Evolutionary conservation across 2,329 filamentous ascomycete species (phyloP), one percentile per base, ranked within the genome.

Genomic region (Aureobasidium mangrovei): DNA sequence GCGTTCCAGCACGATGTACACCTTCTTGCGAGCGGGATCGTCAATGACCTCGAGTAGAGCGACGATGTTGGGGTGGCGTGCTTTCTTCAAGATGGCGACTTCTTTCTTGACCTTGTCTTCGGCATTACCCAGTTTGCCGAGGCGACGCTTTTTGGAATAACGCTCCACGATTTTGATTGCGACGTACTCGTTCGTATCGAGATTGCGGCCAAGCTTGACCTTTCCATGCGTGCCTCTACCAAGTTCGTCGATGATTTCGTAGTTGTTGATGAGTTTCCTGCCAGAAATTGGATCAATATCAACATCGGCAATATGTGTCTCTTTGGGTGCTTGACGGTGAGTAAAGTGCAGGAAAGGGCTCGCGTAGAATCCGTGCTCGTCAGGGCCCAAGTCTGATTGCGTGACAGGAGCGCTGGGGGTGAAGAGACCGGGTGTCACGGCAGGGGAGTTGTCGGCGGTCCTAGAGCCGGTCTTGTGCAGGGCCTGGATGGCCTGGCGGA

Each of bases 91-190:
- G 56, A 98, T 97, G 66, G 93, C 93, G 59, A 98, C 95, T 73
- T 98, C 93, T 67, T 87, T 86, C 74, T 95, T 96, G 55, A 88
- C 89, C 74, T 91, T 91, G 69, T 88, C 85, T 64, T 85, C 82
- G 18, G 83, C 80, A 57, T 82, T 81, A n/a, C 79, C 81, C 38
- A 82, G 71, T 63, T 81, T 82, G 52, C 93, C 93, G n/a, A 98
- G 78, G 28, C 91, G 86, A 54, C 91, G 84, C 63, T 88, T 89
- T 73, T 95, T 96, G 51, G 91, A 95, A 67, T 93, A 95, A 36
- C 93, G 84, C 56, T 95, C 89, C 44, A 98, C 95, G 63, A 98
- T 98, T 74, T 98, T 98, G 78, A 98, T 96, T 55, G 93, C 93
- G 3, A 98, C 91, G 66, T 85, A 85, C 52, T 88, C 84, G 58